phyloP scores from a whole-genome alignment of 1,284 basidiomycete genomes.

The Sutorius eximius region DNA sequence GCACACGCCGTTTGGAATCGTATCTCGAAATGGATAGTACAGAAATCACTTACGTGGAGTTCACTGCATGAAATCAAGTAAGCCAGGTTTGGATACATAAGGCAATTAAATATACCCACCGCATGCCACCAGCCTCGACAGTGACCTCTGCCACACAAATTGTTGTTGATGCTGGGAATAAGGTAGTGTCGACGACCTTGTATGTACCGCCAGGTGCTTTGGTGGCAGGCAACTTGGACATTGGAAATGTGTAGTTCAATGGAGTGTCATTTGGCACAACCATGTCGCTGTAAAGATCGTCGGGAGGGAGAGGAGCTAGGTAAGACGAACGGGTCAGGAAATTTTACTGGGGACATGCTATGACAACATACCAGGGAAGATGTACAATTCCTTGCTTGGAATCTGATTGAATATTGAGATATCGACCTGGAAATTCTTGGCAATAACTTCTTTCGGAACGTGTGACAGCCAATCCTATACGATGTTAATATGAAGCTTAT shows the following conservation, averaged over 20 bases:
- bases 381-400: slow-evolving; percentile 51
- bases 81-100: neutral
- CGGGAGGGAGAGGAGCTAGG: slow-evolving; percentile 40
- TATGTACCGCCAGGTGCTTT: slow-evolving; percentile 52
- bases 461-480: slow-evolving; percentile 52
- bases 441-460: slow-evolving; percentile 51
- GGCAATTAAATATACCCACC: slow-evolving; percentile 34
- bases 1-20: neutral
- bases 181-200: slow-evolving; percentile 59
- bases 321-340: slow-evolving; percentile 13
- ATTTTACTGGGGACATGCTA: neutral
- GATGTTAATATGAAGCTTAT: neutral
- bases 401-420: slow-evolving; percentile 47
- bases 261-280: slow-evolving; percentile 47
- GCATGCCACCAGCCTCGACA: slow-evolving; percentile 58
- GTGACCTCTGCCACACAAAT: slow-evolving; percentile 60
- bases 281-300: slow-evolving; percentile 39
- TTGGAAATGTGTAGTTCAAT: slow-evolving; percentile 51
- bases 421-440: slow-evolving; percentile 51
- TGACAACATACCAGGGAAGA: slow-evolving; percentile 46
- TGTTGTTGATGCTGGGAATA: slow-evolving; percentile 55
- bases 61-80: slow-evolving; percentile 36
- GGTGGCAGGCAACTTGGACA: slow-evolving; percentile 46
- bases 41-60: slow-evolving; percentile 48
- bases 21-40: neutral